These are phyloP conservation scores for Cicer yamashitae DNA, from an alignment of 306 rosid species.

Conservation along the genomic window DNA sequence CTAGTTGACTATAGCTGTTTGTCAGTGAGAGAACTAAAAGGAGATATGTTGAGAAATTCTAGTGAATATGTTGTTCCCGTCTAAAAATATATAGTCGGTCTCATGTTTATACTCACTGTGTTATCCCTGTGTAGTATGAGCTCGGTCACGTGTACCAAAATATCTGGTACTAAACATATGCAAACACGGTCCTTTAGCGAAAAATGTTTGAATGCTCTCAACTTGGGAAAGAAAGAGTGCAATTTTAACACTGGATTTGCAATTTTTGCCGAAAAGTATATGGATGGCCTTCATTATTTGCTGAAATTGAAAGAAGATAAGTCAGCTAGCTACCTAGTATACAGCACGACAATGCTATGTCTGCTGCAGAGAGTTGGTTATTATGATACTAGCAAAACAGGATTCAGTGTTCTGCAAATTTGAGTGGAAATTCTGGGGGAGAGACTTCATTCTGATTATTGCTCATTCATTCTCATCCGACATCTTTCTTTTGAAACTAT, in stretches of 20 bases:
- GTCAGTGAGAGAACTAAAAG: constrained; percentile 7
- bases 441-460: background rate
- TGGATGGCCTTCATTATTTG: constrained; percentile 12
- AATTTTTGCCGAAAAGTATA: constrained; percentile 17
- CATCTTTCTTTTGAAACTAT: background rate
- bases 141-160: too few relatives aligned
- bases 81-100: too few relatives aligned
- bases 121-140: too few relatives aligned
- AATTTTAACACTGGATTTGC: background rate
- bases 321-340: background rate
- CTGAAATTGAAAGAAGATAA: background rate
- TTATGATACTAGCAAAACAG: constrained; percentile 18
- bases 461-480: background rate
- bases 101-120: too few relatives aligned
- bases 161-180: too few relatives aligned
- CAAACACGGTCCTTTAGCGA: background rate
- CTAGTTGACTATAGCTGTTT: constrained; percentile 1
- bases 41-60: constrained; percentile 35
- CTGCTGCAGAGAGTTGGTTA: background rate
- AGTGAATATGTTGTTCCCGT: background rate
- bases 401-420: constrained; percentile 22
- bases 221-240: constrained; percentile 30
- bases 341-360: constrained; percentile 16
- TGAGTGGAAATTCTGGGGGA: background rate
- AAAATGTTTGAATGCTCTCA: background rate